Evolutionary conservation across 345 rosid species (phyloP), one percentile per base, ranked within the genome.

Genomic region (Eucalyptus albens): DNA sequence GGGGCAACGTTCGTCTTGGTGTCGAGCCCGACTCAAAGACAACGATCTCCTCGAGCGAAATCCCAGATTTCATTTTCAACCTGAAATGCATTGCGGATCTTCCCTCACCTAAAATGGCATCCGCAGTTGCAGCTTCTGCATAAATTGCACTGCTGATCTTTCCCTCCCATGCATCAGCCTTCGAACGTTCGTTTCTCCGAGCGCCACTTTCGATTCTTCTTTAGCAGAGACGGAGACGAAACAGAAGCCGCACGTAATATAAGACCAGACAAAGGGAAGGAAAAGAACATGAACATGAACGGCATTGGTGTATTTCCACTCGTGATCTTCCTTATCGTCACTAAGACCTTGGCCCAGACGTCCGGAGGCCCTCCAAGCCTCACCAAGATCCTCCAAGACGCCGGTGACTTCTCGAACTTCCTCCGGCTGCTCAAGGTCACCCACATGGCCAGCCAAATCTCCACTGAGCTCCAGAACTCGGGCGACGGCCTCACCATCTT

Each of bases 351-450:
- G 59, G 92, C 89, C 13, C 93, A 95, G 16, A 87, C 53, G 51
- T 72, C 90, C 17, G 87, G 12, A 5, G 60, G 53, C 86, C 87
- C 83, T 11, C 89, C 55, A 5, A 93, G 94, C 86, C 93, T 95
- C 37, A 92, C 94, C 69, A 94, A 94, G 53, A 95, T 96, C 94
- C 96, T 95, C 26, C 94, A 94, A 29, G 94, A 94, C n/a, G 94
- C 93, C 9, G 95, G 96, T 10, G 93, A 93, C 40, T 95, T 94
- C 93, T 92, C 91, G 19, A 49, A 91, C 81, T 90, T 94, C 55
- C 93, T 94, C 80, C 93, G 96, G 14, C 94, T 95, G 4, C 91
- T 95, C 88, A 94, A 93, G 90, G 88, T 93, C 56, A 94, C 97
- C 59, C 92, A 92, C 21, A 95, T 91, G 26, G 89, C 77, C 55